Evolutionary conservation across 352 stramenopile genomes (phyloP).

Genomic region (Globisporangium alternatum): DNA sequence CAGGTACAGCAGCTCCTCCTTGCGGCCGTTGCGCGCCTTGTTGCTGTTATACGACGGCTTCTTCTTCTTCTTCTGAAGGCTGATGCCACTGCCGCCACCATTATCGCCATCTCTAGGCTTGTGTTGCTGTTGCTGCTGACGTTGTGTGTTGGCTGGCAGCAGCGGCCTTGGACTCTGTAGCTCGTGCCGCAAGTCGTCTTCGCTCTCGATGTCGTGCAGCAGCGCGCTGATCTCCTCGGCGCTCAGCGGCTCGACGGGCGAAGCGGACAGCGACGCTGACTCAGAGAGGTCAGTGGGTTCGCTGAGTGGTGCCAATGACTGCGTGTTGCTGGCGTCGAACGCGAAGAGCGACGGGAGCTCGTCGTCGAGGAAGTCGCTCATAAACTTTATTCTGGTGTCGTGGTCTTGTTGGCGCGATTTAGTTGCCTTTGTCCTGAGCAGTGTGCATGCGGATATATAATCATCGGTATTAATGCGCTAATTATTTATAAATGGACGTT

Average conservation of each 20-base stretch:
- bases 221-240: background rate
- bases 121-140: background rate
- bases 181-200: background rate
- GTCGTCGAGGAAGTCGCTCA: background rate
- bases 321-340: background rate
- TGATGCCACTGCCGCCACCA: background rate
- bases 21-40: slow-evolving; percentile 25
- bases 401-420: no score
- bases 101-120: background rate
- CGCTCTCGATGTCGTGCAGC: background rate
- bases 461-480: no score
- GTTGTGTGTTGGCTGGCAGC: background rate
- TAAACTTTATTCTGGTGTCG: no score
- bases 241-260: background rate
- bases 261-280: background rate
- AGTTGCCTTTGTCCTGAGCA: no score
- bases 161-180: background rate
- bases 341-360: slow-evolving; percentile 1
- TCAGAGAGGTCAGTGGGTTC: no score
- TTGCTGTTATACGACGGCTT: slow-evolving; percentile 2
- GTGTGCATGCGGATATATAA: no score
- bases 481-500: no score
- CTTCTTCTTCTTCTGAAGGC: background rate
- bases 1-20: slow-evolving; percentile 34
- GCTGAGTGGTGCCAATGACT: background rate